phyloP scores from a whole-genome alignment of 2,329 filamentous ascomycete genomes.

The Cladophialophora exuberans region DNA sequence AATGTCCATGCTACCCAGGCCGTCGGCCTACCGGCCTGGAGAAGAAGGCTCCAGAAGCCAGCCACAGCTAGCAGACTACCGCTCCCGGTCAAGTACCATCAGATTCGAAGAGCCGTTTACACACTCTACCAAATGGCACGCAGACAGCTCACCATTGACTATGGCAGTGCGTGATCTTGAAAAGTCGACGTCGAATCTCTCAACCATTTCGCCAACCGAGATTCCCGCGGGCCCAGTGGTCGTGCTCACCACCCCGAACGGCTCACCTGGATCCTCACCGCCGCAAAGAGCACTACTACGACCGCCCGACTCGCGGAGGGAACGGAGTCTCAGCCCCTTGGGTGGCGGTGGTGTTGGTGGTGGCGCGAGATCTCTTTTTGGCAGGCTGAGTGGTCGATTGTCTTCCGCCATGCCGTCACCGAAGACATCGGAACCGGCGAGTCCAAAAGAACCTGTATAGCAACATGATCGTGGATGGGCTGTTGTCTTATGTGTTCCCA shows the following conservation, averaged over 20 bases:
- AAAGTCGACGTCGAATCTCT: constrained; percentile 6
- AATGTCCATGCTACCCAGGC: not conserved
- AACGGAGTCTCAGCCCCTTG: constrained; percentile 13
- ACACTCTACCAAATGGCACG: constrained; percentile 8
- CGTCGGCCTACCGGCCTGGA: not conserved
- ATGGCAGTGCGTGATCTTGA: constrained; percentile 3
- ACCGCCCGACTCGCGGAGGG: constrained; percentile 1
- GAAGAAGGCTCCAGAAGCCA: not conserved
- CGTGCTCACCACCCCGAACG: not conserved
- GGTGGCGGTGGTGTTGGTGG: not conserved
- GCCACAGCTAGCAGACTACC: not conserved
- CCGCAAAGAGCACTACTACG: not conserved
- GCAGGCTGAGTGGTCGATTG: constrained; percentile 16
- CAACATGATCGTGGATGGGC: not conserved
- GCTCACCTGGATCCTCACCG: constrained; percentile 3
- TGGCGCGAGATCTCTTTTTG: constrained; percentile 15
- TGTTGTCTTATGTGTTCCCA: too few relatives aligned
- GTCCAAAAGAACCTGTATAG: constrained; percentile 19
- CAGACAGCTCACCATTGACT: not conserved
- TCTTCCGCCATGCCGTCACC: constrained; percentile 17
- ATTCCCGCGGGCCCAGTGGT: constrained; percentile 8
- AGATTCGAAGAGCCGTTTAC: constrained; percentile 25
- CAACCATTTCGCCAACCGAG: constrained; percentile 10
- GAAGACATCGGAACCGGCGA: constrained; percentile 6
- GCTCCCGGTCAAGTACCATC: constrained; percentile 21